Evolutionary conservation across 2,329 filamentous ascomycete genomes (phyloP).

Genomic region (Fusarium nematophilum): DNA sequence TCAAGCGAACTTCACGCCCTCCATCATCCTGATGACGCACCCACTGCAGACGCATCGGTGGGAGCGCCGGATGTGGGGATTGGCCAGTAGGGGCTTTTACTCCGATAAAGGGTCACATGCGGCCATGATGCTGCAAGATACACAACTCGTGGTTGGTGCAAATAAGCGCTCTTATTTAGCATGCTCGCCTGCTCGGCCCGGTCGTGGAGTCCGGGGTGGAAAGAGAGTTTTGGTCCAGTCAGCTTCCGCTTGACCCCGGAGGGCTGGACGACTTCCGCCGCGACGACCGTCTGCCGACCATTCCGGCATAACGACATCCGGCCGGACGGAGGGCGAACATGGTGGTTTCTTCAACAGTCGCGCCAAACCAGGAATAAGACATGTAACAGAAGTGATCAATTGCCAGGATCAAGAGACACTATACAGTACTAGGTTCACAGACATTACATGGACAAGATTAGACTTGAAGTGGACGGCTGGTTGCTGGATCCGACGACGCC

Average conservation of each 20-base stretch:
- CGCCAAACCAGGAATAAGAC: background rate
- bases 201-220: conserved; percentile 14
- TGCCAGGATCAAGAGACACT: conserved; percentile 29
- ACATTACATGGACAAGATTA: conserved; percentile 42
- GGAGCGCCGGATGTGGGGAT: conserved; percentile 3
- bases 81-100: conserved; percentile 3
- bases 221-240: conserved; percentile 1
- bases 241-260: background rate
- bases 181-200: background rate
- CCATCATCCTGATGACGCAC: conserved; percentile 25
- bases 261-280: conserved; percentile 8
- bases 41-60: conserved; percentile 12
- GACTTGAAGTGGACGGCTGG: conserved; percentile 21
- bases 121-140: conserved; percentile 7
- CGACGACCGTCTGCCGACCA: too few species aligned
- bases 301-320: too few species aligned
- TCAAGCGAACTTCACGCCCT: conserved; percentile 14
- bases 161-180: background rate
- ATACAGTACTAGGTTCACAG: conserved; percentile 41
- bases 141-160: conserved; percentile 11
- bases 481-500: conserved; percentile 24
- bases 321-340: too few species aligned
- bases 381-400: conserved; percentile 10
- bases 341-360: too few species aligned
- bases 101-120: conserved; percentile 29